Base-by-base conservation (phyloP, 139 green algal species). In the Tetraselmis striata region DNA sequence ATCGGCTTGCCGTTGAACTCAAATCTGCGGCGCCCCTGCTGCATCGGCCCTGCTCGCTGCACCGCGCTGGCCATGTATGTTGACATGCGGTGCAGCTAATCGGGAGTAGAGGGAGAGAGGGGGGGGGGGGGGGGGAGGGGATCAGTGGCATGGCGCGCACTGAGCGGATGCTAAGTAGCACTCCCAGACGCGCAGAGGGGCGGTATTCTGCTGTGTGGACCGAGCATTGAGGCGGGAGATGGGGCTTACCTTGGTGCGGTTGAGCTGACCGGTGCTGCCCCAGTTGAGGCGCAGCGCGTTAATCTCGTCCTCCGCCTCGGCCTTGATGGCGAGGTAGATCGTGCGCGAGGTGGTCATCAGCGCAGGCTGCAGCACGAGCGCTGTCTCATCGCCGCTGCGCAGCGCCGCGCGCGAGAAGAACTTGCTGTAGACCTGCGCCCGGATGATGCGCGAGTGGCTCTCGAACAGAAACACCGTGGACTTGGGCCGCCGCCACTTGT, bases 1-100 rank as follows among this genome's bases (percentile, higher is more conserved):
- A 86, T 86, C 77, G 82, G 82, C 59, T 86, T 86, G 75, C 84
- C 79, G 78, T 86, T 80, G 78, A 77, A 86, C 82, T 86, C 45
- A 67, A 67, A 67, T 67, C 18, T 67, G 45, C 18, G 45, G 45
- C 11, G 18, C 11, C 45, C 45, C 11, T 67, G 45, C 18, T 18
- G 45, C 45, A 67, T 67, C 5, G 45, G 45, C 45, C 45, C 45
- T 18, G 45, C 45, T 5, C 45, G 45, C 5, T 18, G 45, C 45
- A 67, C 45, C 45, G 45, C 45, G 45, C 18, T 67, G 45, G 45
- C 45, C 45, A 67, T 67, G 18, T 67, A 67, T 18, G 45, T 67
- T 67, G 45, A 67, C 45, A 67, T 67, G 45, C 45, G 45, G 45
- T 67, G 45, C 45, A 67, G 45, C 45, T 67, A n/a, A n/a, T n/a